These are phyloP conservation scores for Lentinula aciculospora DNA, from an alignment of 768 basidiomycete genomes.

Conservation along the genomic window DNA sequence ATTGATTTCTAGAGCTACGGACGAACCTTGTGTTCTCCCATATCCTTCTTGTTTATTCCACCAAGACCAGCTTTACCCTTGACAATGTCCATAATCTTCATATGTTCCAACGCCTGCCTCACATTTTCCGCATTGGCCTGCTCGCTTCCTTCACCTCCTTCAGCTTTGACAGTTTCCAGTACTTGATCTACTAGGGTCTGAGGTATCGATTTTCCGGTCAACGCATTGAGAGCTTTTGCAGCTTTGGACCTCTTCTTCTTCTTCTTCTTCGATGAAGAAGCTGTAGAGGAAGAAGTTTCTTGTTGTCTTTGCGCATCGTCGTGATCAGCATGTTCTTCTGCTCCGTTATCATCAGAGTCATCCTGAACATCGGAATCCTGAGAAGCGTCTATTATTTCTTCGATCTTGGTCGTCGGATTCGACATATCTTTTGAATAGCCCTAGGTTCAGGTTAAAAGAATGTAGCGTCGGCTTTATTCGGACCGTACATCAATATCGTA, in stretches of 20 bases:
- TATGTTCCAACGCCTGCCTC: constrained; percentile 61
- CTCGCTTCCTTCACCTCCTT: constrained; percentile 37
- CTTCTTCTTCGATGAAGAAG: constrained; percentile 67
- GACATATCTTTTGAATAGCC: constrained; percentile 5
- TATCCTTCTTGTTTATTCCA: constrained; percentile 72
- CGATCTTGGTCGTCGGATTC: constrained; percentile 14
- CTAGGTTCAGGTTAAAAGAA: neutral
- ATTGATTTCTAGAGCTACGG: neutral
- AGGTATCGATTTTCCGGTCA: constrained; percentile 46
- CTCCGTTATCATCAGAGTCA: constrained; percentile 9
- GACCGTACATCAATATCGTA: neutral
- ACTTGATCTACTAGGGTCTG: constrained; percentile 63
- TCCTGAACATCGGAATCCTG: constrained; percentile 13
- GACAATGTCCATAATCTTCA: constrained; percentile 81
- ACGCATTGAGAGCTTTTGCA: constrained; percentile 41
- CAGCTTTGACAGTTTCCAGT: constrained; percentile 58
- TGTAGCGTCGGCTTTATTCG: neutral
- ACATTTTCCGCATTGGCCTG: constrained; percentile 62
- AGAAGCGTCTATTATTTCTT: constrained; percentile 20
- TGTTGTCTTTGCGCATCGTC: neutral
- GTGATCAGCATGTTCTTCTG: constrained; percentile 3
- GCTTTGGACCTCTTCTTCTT: constrained; percentile 86
- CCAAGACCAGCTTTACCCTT: constrained; percentile 77
- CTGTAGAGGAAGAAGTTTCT: constrained; percentile 22
- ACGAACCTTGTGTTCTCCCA: constrained; percentile 78